Evolutionary conservation across 176 grass and related monocot species (phyloP).

Genomic region (Oryza coarctata): DNA sequence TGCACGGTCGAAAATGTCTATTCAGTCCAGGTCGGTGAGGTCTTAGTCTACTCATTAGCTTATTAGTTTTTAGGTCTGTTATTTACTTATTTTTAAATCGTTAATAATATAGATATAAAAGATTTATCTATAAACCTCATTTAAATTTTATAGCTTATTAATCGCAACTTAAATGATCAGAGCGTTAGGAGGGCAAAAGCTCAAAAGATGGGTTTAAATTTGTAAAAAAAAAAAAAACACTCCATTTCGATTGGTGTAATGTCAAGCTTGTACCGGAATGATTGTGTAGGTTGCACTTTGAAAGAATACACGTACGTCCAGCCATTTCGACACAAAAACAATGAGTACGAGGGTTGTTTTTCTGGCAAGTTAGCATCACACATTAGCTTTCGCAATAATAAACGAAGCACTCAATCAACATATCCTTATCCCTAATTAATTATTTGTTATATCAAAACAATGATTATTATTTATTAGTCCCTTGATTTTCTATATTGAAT

Average conservation of each 20-base stretch:
- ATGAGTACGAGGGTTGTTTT: neutral
- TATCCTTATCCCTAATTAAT: neutral
- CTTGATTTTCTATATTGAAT: neutral
- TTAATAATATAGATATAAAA: no score
- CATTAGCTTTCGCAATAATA: neutral
- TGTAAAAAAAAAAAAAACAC: neutral
- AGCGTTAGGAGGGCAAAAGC: neutral
- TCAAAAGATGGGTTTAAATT: neutral
- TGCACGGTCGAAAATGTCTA: no score
- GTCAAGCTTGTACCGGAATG: neutral
- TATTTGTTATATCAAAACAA: neutral
- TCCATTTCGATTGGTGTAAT: neutral
- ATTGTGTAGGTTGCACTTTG: neutral
- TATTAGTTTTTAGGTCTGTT: no score
- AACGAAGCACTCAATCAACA: neutral
- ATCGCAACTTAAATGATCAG: no score
- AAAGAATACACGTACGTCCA: neutral
- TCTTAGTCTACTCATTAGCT: no score
- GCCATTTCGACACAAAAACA: neutral
- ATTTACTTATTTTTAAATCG: no score
- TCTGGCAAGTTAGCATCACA: neutral
- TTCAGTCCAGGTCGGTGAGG: no score
- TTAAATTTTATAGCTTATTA: no score
- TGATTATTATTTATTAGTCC: neutral
- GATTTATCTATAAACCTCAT: no score